A percentile compares a stretch with the other conserved stretches of the same genome.
Evolutionary conservation across 2,329 filamentous ascomycete genomes (phyloP).

Genomic region (Fusarium cyanostomum): DNA sequence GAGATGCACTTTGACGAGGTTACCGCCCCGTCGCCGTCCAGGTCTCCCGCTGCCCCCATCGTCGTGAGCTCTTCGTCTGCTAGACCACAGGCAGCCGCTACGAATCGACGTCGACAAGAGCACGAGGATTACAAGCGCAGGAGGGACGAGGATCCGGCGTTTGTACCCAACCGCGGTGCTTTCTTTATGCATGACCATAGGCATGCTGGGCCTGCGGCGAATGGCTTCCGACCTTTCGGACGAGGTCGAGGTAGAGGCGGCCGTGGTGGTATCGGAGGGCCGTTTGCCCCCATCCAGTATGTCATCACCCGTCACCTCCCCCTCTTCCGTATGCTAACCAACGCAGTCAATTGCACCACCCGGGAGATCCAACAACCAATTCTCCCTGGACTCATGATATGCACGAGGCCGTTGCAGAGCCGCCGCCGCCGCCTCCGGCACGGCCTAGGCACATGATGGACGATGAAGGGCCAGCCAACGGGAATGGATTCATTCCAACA

Average conservation of each 20-base stretch:
- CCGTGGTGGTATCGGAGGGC: conserved; percentile 67
- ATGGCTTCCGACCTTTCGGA: conserved; percentile 78
- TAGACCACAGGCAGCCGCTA: conserved; percentile 65
- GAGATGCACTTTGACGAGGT: conserved; percentile 60
- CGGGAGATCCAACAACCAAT: conserved; percentile 71
- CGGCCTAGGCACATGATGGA: conserved; percentile 55
- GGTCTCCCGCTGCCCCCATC: conserved; percentile 58
- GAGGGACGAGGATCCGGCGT: conserved; percentile 87
- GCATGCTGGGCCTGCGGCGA: conserved; percentile 77
- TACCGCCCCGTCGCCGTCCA: conserved; percentile 49
- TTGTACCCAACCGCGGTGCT: conserved; percentile 91
- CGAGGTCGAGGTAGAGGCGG: conserved; percentile 71
- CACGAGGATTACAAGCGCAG: conserved; percentile 92
- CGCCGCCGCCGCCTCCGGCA: conserved; percentile 49
- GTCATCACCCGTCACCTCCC: conserved; percentile 45
- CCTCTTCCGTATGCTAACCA: conserved; percentile 39
- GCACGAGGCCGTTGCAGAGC: conserved; percentile 75
- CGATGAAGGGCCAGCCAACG: conserved; percentile 63
- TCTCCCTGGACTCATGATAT: conserved; percentile 94
- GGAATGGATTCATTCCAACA: conserved; percentile 64
- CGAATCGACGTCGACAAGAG: conserved; percentile 80
- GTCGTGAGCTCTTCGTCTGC: conserved; percentile 64
- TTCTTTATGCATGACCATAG: conserved; percentile 98
- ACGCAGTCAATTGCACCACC: conserved; percentile 53
- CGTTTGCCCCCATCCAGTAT: conserved; percentile 71